Evolutionary conservation across 352 stramenopile genomes (phyloP).

Genomic region (Pythium sukuiense): DNA sequence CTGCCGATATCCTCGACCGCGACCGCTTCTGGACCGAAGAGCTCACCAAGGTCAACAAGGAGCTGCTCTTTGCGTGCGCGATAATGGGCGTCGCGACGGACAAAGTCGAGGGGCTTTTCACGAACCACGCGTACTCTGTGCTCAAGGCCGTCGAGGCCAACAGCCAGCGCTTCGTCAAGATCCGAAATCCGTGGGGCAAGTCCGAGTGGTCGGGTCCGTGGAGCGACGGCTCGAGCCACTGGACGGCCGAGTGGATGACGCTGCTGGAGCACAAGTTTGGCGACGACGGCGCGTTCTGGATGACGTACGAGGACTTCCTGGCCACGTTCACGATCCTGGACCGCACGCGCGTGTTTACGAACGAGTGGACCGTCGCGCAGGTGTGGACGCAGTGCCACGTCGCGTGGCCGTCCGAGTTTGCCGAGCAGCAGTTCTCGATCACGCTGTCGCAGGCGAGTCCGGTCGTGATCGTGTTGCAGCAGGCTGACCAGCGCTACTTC

Average conservation of each 20-base stretch:
- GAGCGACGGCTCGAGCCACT: constrained; percentile 47
- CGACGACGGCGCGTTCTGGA: constrained; percentile 70
- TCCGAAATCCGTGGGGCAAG: constrained; percentile 62
- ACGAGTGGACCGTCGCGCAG: constrained; percentile 40
- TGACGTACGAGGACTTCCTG: constrained; percentile 49
- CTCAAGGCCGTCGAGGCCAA: constrained; percentile 41
- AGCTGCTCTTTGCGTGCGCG: constrained; percentile 38
- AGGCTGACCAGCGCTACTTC: constrained; percentile 44
- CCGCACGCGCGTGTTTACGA: constrained; percentile 40
- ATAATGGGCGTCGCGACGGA: constrained; percentile 25
- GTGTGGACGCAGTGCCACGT: constrained; percentile 35
- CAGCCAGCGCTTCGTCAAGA: constrained; percentile 35
- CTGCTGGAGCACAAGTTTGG: constrained; percentile 39
- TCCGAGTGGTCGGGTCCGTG: constrained; percentile 53
- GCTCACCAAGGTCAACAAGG: constrained; percentile 38
- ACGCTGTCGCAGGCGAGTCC: constrained; percentile 25
- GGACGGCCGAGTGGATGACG: constrained; percentile 47
- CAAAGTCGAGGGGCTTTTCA: constrained; percentile 37
- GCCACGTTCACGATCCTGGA: constrained; percentile 37
- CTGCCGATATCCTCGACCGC: constrained; percentile 37
- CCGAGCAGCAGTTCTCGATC: constrained; percentile 35
- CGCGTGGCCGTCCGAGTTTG: constrained; percentile 34
- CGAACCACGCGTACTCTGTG: constrained; percentile 60
- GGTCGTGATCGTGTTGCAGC: constrained; percentile 40
- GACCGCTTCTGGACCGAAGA: constrained; percentile 41